Base-by-base conservation (phyloP, 2,329 filamentous ascomycete species). In the Pleoardoris graminearum region DNA sequence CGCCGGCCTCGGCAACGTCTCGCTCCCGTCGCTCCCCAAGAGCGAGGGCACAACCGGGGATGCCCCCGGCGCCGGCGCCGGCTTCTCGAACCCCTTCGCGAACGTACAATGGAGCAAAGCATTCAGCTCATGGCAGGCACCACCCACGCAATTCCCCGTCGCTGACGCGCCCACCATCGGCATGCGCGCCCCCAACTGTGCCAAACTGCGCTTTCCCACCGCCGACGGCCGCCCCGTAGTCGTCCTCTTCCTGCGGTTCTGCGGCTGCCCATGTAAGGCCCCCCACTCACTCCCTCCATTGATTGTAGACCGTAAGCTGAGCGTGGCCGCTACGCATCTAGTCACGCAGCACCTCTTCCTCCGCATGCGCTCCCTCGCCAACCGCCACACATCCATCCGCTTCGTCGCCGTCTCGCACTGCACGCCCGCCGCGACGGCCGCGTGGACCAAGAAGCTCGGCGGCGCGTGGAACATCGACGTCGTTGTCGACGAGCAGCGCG, bases 321-420 rank as follows among this genome's bases (percentile, higher is more conserved):
- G n/a, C n/a, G n/a, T 39, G 38, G 11, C 19, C 2, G 42, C 36
- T 47, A 35, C 17, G 7, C 10, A 10, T 6, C 5, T 37, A 72
- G 70, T 72, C 51, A 67, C 67, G 29, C 64, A 72, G 51, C 71
- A 83, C 60, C 79, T 81, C 4, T 85, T 85, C 63, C 73, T 85
- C 53, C 73, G 77, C 54, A 76, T 85, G 48, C 81, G 82, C 45
- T 73, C 79, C 37, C 75, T 85, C 51, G 77, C 82, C 11, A 81
- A 80, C 67, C 79, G 78, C 45, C 75, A 82, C 59, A 72, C 77
- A 46, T 71, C 72, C 36, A 72, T 85, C 10, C 77, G 76, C 52
- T 85, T 82, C 72, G 75, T 85, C 50, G 82, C 83, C 57, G 75
- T 85, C 45, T 85, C 82, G 21, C 83, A 86, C 71, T 80, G 83